Evolutionary conservation across 805 yeast species (phyloP).

Genomic region (Pachysolen tannophilus): DNA sequence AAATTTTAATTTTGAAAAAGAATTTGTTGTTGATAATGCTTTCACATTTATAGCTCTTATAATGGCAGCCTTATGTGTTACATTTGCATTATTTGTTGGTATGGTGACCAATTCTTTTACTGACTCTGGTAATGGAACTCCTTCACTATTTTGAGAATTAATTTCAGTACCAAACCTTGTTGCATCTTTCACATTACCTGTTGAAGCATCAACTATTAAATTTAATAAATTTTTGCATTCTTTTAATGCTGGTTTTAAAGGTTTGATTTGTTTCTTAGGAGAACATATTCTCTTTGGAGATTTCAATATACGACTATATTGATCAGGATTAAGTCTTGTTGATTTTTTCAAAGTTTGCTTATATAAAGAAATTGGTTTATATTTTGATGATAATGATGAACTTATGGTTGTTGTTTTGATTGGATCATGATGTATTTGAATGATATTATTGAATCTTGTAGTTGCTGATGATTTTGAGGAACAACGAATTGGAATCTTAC

Average conservation of each 20-base stretch:
- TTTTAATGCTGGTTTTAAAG: conserved; percentile 26
- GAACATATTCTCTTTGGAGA: conserved; percentile 37
- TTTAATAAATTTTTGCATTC: conserved; percentile 26
- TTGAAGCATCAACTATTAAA: conserved; percentile 52
- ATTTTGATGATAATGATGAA: not conserved
- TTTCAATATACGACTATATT: conserved; percentile 9
- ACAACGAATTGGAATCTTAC: conserved; percentile 8
- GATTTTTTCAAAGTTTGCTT: conserved; percentile 6
- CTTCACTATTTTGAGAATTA: conserved; percentile 53
- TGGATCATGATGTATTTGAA: conserved; percentile 8
- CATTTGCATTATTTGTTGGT: conserved; percentile 32
- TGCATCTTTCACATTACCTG: conserved; percentile 54
- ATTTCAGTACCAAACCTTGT: conserved; percentile 64
- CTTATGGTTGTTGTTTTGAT: not conserved
- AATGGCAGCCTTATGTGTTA: conserved; percentile 25
- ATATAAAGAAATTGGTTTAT: not conserved
- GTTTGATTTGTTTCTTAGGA: conserved; percentile 25
- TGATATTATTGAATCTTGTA: too few relatives aligned
- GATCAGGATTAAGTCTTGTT: conserved; percentile 9
- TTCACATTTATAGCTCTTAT: conserved; percentile 25
- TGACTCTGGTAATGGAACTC: conserved; percentile 53
- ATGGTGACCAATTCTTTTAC: conserved; percentile 52
- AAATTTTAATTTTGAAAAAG: conserved; percentile 1
- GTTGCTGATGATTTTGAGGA: not conserved
- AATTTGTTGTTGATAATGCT: not conserved